phyloP scores from a whole-genome alignment of 1,284 basidiomycete genomes.

The Xerocomus minutiporus region DNA sequence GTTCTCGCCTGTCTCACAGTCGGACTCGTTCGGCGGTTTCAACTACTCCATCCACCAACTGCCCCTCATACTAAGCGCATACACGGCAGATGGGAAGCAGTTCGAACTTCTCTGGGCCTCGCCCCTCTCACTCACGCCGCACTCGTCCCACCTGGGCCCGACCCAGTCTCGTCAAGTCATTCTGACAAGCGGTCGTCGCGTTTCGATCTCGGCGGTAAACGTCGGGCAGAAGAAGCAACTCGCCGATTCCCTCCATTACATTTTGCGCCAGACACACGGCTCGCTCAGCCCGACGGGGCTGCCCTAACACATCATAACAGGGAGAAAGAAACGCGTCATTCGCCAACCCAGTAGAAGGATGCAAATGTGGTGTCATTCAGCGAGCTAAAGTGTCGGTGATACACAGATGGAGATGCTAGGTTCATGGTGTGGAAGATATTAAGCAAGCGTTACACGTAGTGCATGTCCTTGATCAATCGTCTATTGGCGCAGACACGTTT shows the following conservation, averaged over 20 bases:
- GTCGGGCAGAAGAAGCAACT: slow-evolving; percentile 4
- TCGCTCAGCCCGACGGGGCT: background rate
- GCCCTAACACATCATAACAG: background rate
- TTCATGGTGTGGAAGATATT: slow-evolving; percentile 11
- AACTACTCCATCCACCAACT: background rate
- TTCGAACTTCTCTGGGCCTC: slow-evolving; percentile 29
- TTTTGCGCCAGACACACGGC: slow-evolving; percentile 12
- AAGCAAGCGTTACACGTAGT: slow-evolving; percentile 14
- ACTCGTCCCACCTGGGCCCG: background rate
- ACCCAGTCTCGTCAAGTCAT: background rate
- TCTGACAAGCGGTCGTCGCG: slow-evolving; percentile 15
- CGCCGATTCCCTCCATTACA: slow-evolving; percentile 14
- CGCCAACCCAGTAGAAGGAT: background rate
- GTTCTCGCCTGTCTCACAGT: slow-evolving; percentile 20
- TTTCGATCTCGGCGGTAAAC: slow-evolving; percentile 24
- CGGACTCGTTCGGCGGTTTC: background rate
- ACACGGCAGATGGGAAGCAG: slow-evolving; percentile 30
- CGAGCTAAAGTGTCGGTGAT: background rate
- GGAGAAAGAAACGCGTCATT: slow-evolving; percentile 2
- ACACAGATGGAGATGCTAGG: slow-evolving; percentile 13
- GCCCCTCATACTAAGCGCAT: slow-evolving; percentile 4
- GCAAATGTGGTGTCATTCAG: background rate
- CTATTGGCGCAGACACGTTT: background rate
- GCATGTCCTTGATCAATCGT: slow-evolving; percentile 9
- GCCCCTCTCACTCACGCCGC: slow-evolving; percentile 14